These are phyloP conservation scores for Hemileccinum rubropunctum DNA, from an alignment of 768 basidiomycete genomes.

Conservation along the genomic window DNA sequence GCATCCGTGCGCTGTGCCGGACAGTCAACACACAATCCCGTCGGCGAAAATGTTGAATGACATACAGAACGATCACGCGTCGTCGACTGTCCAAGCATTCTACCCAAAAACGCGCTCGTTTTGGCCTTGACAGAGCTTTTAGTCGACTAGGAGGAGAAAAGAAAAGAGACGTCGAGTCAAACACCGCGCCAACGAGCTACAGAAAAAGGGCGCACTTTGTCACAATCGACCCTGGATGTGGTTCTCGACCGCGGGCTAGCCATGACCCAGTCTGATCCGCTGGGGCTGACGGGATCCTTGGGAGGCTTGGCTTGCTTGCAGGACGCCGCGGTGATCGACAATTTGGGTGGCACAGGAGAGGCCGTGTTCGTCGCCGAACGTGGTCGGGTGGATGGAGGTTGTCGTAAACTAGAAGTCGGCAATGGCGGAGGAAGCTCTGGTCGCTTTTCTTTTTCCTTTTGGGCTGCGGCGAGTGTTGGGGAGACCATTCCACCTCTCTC, in stretches of 20 bases:
- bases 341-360: conserved; percentile 29
- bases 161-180: not conserved
- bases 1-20: conserved; percentile 54
- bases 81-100: conserved; percentile 67
- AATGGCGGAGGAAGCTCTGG: conserved; percentile 43
- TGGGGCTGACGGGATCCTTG: conserved; percentile 34
- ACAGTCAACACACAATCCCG: conserved; percentile 13
- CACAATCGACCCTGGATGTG: conserved; percentile 38
- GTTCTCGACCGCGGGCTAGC: conserved; percentile 45
- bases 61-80: conserved; percentile 70
- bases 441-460: conserved; percentile 33
- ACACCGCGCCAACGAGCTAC: not conserved
- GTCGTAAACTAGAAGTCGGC: conserved; percentile 24
- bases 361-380: conserved; percentile 43
- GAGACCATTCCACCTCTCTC: conserved; percentile 52
- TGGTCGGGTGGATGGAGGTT: conserved; percentile 31
- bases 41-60: conserved; percentile 8
- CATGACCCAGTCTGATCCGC: conserved; percentile 46
- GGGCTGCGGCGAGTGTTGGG: conserved; percentile 26
- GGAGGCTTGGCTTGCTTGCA: conserved; percentile 20
- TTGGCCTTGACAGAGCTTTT: conserved; percentile 73
- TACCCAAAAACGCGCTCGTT: conserved; percentile 78
- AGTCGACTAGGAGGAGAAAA: conserved; percentile 18
- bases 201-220: conserved; percentile 43
- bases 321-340: conserved; percentile 35